Conservation (phyloP, 164 flowering plant genomes). For the Liriodendron chinense region DNA sequence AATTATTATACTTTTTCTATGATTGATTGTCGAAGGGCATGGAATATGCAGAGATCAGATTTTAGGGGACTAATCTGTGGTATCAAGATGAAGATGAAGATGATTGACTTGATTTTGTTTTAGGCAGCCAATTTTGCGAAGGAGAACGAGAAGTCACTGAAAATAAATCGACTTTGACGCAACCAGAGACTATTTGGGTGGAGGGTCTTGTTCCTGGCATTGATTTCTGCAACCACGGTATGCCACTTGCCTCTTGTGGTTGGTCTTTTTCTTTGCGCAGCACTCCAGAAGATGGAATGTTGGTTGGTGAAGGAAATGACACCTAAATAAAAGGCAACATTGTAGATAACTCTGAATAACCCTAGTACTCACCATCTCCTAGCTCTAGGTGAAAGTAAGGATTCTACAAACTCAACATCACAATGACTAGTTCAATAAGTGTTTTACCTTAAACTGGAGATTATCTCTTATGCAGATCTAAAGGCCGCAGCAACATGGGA, state of each 20-base stretch:
- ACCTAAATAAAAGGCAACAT: neutral
- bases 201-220: slow-evolving; percentile 98
- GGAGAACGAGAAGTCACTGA: slow-evolving; percentile 21
- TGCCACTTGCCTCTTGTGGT: neutral
- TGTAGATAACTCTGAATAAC: neutral
- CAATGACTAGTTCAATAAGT: neutral
- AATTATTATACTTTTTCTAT: neutral
- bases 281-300: neutral
- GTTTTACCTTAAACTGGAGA: neutral
- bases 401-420: neutral
- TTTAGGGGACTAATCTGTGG: neutral
- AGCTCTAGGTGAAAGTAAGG: neutral
- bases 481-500: slow-evolving; percentile 90
- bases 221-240: slow-evolving; percentile 99
- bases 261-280: neutral
- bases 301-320: neutral
- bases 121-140: slow-evolving; percentile 18
- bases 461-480: slow-evolving; percentile 39
- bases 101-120: slow-evolving; percentile 1
- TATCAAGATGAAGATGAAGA: neutral
- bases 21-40: slow-evolving; percentile 2
- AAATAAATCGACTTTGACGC: slow-evolving; percentile 23
- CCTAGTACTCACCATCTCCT: neutral
- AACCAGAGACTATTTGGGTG: slow-evolving; percentile 72
- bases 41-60: neutral